Evolutionary conservation across 2,329 filamentous ascomycete species (phyloP).

Genomic region (Cercospora berteroae): DNA sequence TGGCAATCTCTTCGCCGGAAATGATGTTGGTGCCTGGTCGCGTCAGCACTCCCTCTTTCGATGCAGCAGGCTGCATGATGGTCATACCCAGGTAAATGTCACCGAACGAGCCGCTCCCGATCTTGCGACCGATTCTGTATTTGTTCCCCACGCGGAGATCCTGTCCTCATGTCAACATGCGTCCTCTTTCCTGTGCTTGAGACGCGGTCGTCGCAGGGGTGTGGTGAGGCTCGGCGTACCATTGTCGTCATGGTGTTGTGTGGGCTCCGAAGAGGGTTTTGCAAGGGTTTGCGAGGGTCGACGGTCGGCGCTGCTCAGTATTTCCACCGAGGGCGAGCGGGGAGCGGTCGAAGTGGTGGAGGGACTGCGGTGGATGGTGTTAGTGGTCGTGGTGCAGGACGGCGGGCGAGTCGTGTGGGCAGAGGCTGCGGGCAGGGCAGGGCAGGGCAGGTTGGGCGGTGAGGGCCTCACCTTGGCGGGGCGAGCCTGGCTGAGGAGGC

Average conservation of each 20-base stretch:
- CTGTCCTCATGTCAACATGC: slow-evolving; percentile 53
- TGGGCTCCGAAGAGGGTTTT: slow-evolving; percentile 30
- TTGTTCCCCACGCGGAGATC: slow-evolving; percentile 99
- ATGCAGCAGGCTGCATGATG: neutral
- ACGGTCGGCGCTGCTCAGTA: slow-evolving; percentile 27
- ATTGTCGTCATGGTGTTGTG: slow-evolving; percentile 59
- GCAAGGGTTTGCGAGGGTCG: slow-evolving; percentile 13
- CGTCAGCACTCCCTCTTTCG: slow-evolving; percentile 5
- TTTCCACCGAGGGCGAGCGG: slow-evolving; percentile 30
- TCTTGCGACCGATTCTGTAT: slow-evolving; percentile 99
- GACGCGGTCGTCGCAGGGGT: slow-evolving; percentile 11
- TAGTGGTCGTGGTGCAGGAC: slow-evolving; percentile 1
- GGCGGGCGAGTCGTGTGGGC: too few relatives aligned
- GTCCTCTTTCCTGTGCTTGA: slow-evolving; percentile 28
- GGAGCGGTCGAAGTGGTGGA: slow-evolving; percentile 1
- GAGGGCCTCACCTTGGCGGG: slow-evolving; percentile 10
- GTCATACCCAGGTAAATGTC: slow-evolving; percentile 84
- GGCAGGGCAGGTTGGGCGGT: too few relatives aligned
- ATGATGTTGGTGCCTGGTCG: slow-evolving; percentile 91
- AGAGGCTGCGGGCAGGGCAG: too few relatives aligned
- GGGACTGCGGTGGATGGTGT: neutral
- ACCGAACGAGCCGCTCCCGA: slow-evolving; percentile 94
- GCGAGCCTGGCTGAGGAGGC: slow-evolving; percentile 3
- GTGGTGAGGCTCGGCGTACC: slow-evolving; percentile 49
- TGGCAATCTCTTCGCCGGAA: slow-evolving; percentile 97